A percentile compares a stretch with the other conserved stretches of the same genome.
Evolutionary conservation across 1,284 basidiomycete genomes (phyloP).

Genomic region (Ceratobasidium theobromae): DNA sequence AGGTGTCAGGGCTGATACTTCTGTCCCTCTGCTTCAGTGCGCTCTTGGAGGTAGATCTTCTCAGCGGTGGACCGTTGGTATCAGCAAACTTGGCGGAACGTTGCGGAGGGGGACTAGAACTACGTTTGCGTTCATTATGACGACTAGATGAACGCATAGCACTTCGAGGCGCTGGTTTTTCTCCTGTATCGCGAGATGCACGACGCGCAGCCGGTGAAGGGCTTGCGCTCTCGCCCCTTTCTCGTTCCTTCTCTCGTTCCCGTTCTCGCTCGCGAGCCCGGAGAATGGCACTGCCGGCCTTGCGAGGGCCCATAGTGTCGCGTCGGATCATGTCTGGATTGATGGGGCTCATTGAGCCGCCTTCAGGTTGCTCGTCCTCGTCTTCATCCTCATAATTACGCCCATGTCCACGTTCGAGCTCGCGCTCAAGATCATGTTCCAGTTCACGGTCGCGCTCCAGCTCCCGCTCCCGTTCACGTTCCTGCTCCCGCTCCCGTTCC

Average conservation of each 20-base stretch:
- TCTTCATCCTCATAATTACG: background rate
- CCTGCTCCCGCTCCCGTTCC: slow-evolving; percentile 2
- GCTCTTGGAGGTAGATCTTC: slow-evolving; percentile 17
- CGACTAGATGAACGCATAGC: slow-evolving; percentile 29
- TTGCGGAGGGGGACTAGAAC: slow-evolving; percentile 21
- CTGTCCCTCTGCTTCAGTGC: slow-evolving; percentile 18
- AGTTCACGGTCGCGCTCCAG: background rate
- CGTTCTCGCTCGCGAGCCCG: slow-evolving; percentile 29
- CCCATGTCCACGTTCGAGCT: background rate
- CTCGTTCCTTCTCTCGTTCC: slow-evolving; percentile 22
- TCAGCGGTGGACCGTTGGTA: background rate
- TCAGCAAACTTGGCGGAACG: slow-evolving; percentile 25
- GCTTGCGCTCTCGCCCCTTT: slow-evolving; percentile 18
- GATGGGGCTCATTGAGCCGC: slow-evolving; percentile 21
- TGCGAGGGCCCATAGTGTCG: slow-evolving; percentile 29
- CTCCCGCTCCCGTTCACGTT: background rate
- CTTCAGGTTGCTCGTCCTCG: background rate
- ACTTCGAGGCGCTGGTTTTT: slow-evolving; percentile 18
- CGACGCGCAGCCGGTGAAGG: slow-evolving; percentile 21
- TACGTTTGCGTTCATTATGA: slow-evolving; percentile 17
- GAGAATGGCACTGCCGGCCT: slow-evolving; percentile 13
- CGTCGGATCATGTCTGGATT: slow-evolving; percentile 29
- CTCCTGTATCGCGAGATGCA: background rate
- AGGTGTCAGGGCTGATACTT: slow-evolving; percentile 14
- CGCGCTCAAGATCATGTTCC: slow-evolving; percentile 4